Evolutionary conservation across 495 filamentous ascomycete genomes (phyloP).

Genomic region (Immersiella caudata): DNA sequence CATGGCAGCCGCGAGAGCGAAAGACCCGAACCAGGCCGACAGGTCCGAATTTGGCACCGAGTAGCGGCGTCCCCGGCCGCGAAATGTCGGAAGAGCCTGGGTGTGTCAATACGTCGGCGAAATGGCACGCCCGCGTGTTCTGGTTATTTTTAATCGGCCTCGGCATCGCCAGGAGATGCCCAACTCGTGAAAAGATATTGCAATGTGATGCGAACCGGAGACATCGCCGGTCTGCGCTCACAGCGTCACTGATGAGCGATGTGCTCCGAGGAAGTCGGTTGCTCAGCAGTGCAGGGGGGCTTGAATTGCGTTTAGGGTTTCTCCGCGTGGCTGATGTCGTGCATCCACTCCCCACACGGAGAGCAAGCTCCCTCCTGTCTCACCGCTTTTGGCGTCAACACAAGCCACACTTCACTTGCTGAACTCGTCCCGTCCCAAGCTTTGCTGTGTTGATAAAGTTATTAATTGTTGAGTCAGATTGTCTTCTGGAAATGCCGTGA

Average conservation of each 20-base stretch:
- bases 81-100: not conserved
- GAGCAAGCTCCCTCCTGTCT: slow-evolving; percentile 11
- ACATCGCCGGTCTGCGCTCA: not conserved
- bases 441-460: not conserved
- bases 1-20: not conserved
- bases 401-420: slow-evolving; percentile 5
- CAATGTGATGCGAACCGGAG: not conserved
- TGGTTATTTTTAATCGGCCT: not conserved
- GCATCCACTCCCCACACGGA: slow-evolving; percentile 17
- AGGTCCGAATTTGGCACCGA: slow-evolving; percentile 7
- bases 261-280: not conserved
- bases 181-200: not conserved
- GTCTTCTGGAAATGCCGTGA: not conserved
- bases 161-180: not conserved
- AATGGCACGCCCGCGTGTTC: not conserved
- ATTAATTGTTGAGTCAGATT: not conserved
- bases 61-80: slow-evolving; percentile 6
- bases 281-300: slow-evolving; percentile 17
- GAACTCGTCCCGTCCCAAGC: not conserved
- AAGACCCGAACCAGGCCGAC: slow-evolving; percentile 7
- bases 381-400: not conserved
- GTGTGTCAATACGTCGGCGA: not conserved
- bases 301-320: slow-evolving; percentile 25
- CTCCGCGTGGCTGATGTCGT: slow-evolving; percentile 34
- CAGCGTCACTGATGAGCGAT: not conserved